Evolutionary conservation across 2,329 filamentous ascomycete species (phyloP), one percentile per base, ranked within the genome.

Genomic region (Aureobasidium sp.): DNA sequence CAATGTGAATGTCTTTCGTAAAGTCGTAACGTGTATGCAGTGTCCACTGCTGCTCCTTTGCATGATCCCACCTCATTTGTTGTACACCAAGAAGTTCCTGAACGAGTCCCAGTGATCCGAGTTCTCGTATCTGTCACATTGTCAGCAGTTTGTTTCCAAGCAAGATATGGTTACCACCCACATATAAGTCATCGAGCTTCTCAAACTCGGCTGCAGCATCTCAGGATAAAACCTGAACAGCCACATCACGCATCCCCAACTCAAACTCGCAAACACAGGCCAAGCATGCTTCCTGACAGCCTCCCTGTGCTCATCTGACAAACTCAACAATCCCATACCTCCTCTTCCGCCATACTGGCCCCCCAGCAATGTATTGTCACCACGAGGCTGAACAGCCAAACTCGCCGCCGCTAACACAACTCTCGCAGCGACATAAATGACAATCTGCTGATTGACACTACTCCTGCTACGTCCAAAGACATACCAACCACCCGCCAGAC

Each of bases 101-200:
- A 96, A 79, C 42, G 87, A 89, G 71, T 96, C 89, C 91, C 93
- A 99, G 63, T 89, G 82, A 71, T 97, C 89, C 66, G 89, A 91
- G 75, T 97, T 89, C 63, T 85, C 82, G 74, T 87, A 87, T 72
- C 84, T 87, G 67, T 65, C 36, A 65, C 63, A 52, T 61, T 51
- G 66, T 64, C 67, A 71, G 53, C 68, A 66, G 60, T 74, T 62
- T 71, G 68, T 67, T 52, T 34, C 15, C 29, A 2, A 17, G 5
- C 15, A 4, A n/a, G 9, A 6, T 5, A 39, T 26, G 20, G 36
- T 42, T 61, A 17, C 47, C 41, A 81, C 84, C 72, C 93, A 99
- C 80, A 99, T 96, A 72, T 99, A 99, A 69, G 85, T 90, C 94
- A 99, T 99, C 79, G 91, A 97, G 77, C 87, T 92, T 74, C 91